A percentile compares a stretch with the other conserved stretches of the same genome.
Conservation (phyloP, 2,329 filamentous ascomycete species). For the Fusarium sp. region DNA sequence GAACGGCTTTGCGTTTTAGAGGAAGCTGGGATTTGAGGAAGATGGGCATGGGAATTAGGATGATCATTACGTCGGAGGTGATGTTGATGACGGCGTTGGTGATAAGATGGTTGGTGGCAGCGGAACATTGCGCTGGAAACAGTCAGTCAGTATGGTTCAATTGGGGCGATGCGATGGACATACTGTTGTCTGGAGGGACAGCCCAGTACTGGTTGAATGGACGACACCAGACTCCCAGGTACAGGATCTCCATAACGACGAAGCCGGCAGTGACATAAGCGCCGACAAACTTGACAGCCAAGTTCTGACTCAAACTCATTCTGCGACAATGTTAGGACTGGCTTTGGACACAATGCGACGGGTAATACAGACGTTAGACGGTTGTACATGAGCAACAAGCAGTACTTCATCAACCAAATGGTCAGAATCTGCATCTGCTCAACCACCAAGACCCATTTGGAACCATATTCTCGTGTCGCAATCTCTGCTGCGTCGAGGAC, state of each 20-base stretch:
- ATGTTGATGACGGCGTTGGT: constrained; percentile 70
- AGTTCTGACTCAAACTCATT: constrained; percentile 58
- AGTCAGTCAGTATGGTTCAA: constrained; percentile 20
- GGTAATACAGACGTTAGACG: constrained; percentile 61
- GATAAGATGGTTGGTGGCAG: constrained; percentile 67
- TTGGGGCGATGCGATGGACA: constrained; percentile 13
- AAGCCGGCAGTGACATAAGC: constrained; percentile 60
- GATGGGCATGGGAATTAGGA: constrained; percentile 66
- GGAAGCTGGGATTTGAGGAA: constrained; percentile 62
- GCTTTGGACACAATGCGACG: too few relatives aligned
- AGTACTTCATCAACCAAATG: constrained; percentile 67
- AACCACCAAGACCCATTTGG: constrained; percentile 71
- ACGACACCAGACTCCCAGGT: constrained; percentile 64
- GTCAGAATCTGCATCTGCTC: constrained; percentile 71
- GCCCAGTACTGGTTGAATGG: constrained; percentile 69
- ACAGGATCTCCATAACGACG: constrained; percentile 62
- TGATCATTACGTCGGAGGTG: constrained; percentile 68
- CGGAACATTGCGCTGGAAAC: constrained; percentile 64
- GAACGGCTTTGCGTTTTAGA: constrained; percentile 63
- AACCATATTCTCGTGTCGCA: constrained; percentile 59
- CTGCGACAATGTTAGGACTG: constrained; percentile 44
- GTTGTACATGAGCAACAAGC: constrained; percentile 67
- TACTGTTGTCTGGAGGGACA: constrained; percentile 63
- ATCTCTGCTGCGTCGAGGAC: constrained; percentile 59
- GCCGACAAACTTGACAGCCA: constrained; percentile 61